Base-by-base conservation (phyloP, 1,284 basidiomycete species). In the Malassezia obtusa region DNA sequence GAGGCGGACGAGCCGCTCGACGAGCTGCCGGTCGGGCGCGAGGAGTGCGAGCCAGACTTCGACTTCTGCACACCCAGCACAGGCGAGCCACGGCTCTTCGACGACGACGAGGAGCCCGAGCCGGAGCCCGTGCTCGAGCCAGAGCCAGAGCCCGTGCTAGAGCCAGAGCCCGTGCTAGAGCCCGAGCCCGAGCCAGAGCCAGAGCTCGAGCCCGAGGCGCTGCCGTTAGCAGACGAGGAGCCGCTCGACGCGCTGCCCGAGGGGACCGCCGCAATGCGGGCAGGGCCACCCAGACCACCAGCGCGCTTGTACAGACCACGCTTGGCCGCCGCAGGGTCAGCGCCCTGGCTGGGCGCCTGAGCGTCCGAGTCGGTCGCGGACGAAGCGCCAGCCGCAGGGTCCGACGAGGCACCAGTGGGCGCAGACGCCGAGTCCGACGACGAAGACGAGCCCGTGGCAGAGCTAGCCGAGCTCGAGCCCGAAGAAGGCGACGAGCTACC, bases 1-100 rank as follows among this genome's bases (percentile, higher is more conserved):
- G n/a, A n/a, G n/a, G n/a, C n/a, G n/a, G 35, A 37, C n/a, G 41
- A 44, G 21, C 49, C 25, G 6, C 30, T 45, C 33, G 43, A 25
- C 10, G 40, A 28, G 41, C 40, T 21, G 19, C 39, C 14, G 6
- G 32, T 19, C 17, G 25, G 19, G 7, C 40, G 21, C 10, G 49
- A 26, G 26, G 32, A n/a, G 14, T 22, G 21, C 11, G 30, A 22
- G 3, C 25, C 26, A 3, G 28, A 31, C 8, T 24, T n/a, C n/a
- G n/a, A n/a, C n/a, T n/a, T n/a, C n/a, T n/a, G n/a, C n/a, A n/a
- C n/a, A n/a, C n/a, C n/a, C n/a, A n/a, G n/a, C n/a, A n/a, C n/a
- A n/a, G n/a, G n/a, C 31, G 32, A 11, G 3, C 30, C 30, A 30
- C 21, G n/a, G 17, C 30, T 24, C 5, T 1, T 14, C 33, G 31